phyloP scores from a whole-genome alignment of 495 filamentous ascomycete species.

The Aspergillus biplanus region DNA sequence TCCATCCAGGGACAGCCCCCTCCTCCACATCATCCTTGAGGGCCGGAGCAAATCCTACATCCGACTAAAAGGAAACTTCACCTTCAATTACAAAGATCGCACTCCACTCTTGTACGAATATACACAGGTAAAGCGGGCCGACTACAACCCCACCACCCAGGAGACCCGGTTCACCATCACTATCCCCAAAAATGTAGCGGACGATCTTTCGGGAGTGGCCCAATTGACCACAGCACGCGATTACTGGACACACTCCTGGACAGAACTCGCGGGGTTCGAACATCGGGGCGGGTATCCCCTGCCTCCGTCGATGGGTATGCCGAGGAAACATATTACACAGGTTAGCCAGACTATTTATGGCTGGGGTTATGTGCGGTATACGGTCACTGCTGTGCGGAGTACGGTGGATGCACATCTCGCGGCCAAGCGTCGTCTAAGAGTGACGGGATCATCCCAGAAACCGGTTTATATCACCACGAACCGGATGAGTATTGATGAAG shows the following conservation, averaged over 20 bases:
- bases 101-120: background rate
- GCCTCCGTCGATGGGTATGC: constrained; percentile 12
- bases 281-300: constrained; percentile 1
- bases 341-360: background rate
- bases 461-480: background rate
- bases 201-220: constrained; percentile 6
- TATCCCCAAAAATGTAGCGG: background rate
- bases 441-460: background rate
- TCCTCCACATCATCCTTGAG: background rate
- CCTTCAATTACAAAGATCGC: background rate
- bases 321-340: background rate
- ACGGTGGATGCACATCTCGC: background rate
- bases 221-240: background rate
- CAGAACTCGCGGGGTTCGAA: constrained; percentile 1
- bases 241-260: constrained; percentile 19
- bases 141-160: background rate
- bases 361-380: background rate
- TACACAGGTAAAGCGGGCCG: background rate
- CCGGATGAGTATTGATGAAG: background rate
- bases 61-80: background rate
- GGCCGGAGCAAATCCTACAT: background rate
- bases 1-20: background rate
- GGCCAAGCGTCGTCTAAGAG: background rate
- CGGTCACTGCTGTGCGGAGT: background rate
- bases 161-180: constrained; percentile 7